These are phyloP conservation scores for Rhinocladiella similis DNA, from an alignment of 2,329 filamentous ascomycete genomes.

Conservation along the genomic window DNA sequence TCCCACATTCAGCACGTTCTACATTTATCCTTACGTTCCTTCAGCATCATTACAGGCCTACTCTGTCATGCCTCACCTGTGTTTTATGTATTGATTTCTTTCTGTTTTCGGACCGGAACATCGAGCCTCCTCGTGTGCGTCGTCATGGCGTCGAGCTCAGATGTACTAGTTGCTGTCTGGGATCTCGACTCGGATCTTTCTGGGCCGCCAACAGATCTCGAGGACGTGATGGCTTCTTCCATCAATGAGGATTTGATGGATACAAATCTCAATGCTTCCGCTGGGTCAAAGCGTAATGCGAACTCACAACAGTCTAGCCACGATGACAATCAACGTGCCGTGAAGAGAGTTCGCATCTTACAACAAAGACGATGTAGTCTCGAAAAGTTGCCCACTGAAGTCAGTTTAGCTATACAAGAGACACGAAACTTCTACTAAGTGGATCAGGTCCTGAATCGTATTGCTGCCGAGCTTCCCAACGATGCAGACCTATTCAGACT, in stretches of 20 bases:
- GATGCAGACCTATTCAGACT: slow-evolving; percentile 38
- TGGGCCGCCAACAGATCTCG: slow-evolving; percentile 20
- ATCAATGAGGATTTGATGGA: not conserved
- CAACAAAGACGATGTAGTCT: slow-evolving; percentile 1
- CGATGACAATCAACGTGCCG: not conserved
- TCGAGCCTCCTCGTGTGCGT: not conserved
- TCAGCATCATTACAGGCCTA: too few relatives aligned
- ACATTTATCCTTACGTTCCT: too few relatives aligned
- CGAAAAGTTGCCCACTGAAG: slow-evolving; percentile 22
- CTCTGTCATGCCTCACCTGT: not conserved
- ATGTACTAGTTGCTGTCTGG: not conserved
- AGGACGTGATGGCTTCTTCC: slow-evolving; percentile 6
- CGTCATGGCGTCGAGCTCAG: not conserved
- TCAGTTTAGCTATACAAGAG: not conserved
- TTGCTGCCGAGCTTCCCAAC: slow-evolving; percentile 15
- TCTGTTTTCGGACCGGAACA: not conserved
- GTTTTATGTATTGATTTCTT: not conserved
- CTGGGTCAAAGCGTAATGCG: not conserved
- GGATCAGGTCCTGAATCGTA: slow-evolving; percentile 21
- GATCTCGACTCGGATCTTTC: slow-evolving; percentile 18
- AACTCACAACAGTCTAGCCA: not conserved
- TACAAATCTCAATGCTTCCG: not conserved
- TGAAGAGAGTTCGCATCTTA: not conserved
- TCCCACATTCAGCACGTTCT: too few relatives aligned
- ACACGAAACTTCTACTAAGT: not conserved